phyloP scores from a whole-genome alignment of 2,329 filamentous ascomycete genomes.

The Sclerotinia subarctica region DNA sequence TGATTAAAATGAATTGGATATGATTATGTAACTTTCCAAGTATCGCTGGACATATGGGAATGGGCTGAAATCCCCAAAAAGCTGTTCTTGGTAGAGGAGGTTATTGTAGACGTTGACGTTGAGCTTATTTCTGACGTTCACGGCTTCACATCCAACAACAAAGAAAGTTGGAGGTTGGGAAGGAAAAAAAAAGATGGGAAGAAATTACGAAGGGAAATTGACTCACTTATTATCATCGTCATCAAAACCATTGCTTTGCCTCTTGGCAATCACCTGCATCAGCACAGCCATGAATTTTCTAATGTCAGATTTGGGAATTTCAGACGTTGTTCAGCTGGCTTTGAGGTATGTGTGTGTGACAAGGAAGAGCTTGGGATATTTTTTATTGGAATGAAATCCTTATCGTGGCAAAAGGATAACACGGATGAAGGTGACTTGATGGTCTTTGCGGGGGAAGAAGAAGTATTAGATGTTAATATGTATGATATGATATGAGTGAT shows the following conservation, averaged over 20 bases:
- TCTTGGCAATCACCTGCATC: background rate
- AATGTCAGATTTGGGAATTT: background rate
- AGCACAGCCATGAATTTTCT: conserved; percentile 5
- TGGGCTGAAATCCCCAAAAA: too few relatives aligned
- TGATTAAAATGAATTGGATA: background rate
- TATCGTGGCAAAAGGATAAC: conserved; percentile 4
- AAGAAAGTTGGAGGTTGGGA: background rate
- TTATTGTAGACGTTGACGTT: background rate
- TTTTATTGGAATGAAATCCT: background rate
- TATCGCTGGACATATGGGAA: background rate
- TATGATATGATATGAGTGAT: too few relatives aligned
- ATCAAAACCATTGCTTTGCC: background rate
- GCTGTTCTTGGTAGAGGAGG: background rate
- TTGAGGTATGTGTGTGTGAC: background rate
- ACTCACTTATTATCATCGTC: background rate
- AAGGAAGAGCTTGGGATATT: background rate
- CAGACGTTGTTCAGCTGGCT: background rate
- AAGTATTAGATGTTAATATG: background rate
- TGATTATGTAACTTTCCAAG: too few relatives aligned
- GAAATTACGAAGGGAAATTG: background rate
- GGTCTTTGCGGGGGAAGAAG: conserved; percentile 1
- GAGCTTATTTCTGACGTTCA: background rate
- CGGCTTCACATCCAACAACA: background rate
- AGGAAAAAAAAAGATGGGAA: background rate
- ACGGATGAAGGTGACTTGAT: background rate